Conservation (phyloP, 345 rosid genomes). For the Erodium maritimum region DNA sequence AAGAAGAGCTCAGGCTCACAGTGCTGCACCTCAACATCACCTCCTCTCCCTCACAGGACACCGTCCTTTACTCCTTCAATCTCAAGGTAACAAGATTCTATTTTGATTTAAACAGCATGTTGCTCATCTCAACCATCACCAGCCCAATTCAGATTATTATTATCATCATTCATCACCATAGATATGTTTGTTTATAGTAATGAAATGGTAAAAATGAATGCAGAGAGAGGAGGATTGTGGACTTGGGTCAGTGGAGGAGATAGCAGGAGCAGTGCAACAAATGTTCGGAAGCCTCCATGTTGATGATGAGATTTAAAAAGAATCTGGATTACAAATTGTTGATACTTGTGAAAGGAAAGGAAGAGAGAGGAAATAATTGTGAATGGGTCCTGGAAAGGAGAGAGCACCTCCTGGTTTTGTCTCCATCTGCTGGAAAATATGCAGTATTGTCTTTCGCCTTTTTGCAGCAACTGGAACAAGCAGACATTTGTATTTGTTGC, state of each 20-base stretch:
- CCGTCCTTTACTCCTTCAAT: constrained; percentile 55
- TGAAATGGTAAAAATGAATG: background rate
- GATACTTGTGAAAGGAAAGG: too few species aligned
- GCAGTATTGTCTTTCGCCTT: background rate
- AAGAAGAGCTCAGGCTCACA: constrained; percentile 41
- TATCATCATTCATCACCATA: too few species aligned
- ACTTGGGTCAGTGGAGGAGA: constrained; percentile 58
- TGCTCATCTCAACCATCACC: too few species aligned
- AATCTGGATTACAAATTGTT: too few species aligned
- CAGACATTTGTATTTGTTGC: background rate
- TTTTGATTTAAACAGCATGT: too few species aligned
- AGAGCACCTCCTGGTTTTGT: background rate
- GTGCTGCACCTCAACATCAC: constrained; percentile 74
- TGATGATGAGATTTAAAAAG: too few species aligned
- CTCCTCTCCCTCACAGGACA: constrained; percentile 19
- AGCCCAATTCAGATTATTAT: too few species aligned
- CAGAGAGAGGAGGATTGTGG: constrained; percentile 79
- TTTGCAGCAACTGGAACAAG: background rate
- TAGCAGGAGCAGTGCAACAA: constrained; percentile 63
- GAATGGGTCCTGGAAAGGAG: background rate
- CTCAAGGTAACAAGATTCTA: constrained; percentile 25
- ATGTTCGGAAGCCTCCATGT: constrained; percentile 7
- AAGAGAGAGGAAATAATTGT: too few species aligned
- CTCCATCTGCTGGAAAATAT: background rate
- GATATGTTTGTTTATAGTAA: too few species aligned